Evolutionary conservation across 129 eudicot species (phyloP), one percentile per base, ranked within the genome.

Genomic region (Arctium lappa): DNA sequence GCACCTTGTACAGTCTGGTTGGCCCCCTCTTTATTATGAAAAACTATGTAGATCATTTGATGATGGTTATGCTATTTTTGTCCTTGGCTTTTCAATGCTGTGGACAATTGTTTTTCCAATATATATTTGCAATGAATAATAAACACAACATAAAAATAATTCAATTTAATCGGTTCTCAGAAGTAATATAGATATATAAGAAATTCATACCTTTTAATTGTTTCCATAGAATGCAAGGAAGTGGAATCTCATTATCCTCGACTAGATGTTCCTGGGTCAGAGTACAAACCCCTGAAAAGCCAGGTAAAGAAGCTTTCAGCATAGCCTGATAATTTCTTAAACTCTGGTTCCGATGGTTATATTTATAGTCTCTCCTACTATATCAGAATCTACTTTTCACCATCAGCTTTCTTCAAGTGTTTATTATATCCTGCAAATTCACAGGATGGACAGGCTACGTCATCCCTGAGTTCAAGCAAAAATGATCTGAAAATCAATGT

Each of bases 261-360:
- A 39, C 91, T 95, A 30, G 97, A 89, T 78, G 86, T 95, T 85
- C 99, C 99, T 76, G 99, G 97, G 60, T 78, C 93, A 42, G 97
- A 91, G n/a, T 90, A 88, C 87, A 91, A 78, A 85, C 92, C 97
- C 60, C 81, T 91, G 79, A 86, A 87, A 83, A 88, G 78, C 75
- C 83, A 87, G 97, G 98, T 95, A 53, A 68, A 56, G 8, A 16
- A 46, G 79, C 65, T 71, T 79, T 11, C 2, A 53, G 31, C 65
- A 50, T 31, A 18, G 36, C 56, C 39, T 77, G 80, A 76, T 46
- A 18, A 63, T 36, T 16, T 33, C 46, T 34, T 10, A n/a, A 48
- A 71, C 70, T 46, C 50, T 70, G 56, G 73, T 11, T 80, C 36
- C 70, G 11, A 22, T 27, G 32, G 70, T 65, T 33, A 36, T 81